Evolutionary conservation across 345 rosid species (phyloP).

Genomic region (Camelina sativa): DNA sequence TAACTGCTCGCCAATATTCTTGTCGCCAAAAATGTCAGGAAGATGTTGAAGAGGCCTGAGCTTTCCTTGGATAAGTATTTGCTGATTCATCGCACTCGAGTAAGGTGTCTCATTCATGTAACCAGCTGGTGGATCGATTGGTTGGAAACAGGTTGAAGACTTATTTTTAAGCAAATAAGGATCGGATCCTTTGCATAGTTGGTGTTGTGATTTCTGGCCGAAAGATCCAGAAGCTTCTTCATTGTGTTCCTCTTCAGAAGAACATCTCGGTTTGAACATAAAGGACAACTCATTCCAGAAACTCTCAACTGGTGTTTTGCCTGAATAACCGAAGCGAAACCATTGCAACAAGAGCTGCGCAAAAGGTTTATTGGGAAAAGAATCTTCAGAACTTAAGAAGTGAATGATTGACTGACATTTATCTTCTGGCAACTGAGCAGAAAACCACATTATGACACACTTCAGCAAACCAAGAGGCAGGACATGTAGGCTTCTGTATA

Average conservation of each 20-base stretch:
- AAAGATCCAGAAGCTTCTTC: constrained; percentile 48
- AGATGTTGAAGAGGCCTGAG: constrained; percentile 36
- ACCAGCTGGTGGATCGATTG: constrained; percentile 32
- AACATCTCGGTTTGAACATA: constrained; percentile 50
- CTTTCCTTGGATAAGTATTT: constrained; percentile 46
- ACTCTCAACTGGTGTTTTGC: constrained; percentile 57
- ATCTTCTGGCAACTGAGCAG: constrained; percentile 59
- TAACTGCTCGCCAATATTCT: constrained; percentile 37
- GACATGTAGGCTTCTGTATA: constrained; percentile 57
- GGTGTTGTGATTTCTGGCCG: constrained; percentile 32
- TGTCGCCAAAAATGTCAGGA: constrained; percentile 40
- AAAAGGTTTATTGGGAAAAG: constrained; percentile 49
- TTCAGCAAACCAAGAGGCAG: constrained; percentile 78
- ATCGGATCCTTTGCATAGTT: constrained; percentile 12
- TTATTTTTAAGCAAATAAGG: constrained; percentile 35
- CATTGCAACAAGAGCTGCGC: constrained; percentile 61
- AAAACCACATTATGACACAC: constrained; percentile 74
- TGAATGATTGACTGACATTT: constrained; percentile 56
- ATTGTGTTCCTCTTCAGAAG: constrained; percentile 41
- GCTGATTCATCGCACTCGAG: constrained; percentile 53
- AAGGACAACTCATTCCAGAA: constrained; percentile 58
- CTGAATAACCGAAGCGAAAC: constrained; percentile 62
- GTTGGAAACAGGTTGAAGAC: constrained; percentile 33
- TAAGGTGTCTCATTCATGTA: constrained; percentile 47
- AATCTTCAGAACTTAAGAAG: constrained; percentile 45